These are phyloP conservation scores for Colletotrichum siamense DNA, from an alignment of 2,329 filamentous ascomycete genomes.

Conservation along the genomic window DNA sequence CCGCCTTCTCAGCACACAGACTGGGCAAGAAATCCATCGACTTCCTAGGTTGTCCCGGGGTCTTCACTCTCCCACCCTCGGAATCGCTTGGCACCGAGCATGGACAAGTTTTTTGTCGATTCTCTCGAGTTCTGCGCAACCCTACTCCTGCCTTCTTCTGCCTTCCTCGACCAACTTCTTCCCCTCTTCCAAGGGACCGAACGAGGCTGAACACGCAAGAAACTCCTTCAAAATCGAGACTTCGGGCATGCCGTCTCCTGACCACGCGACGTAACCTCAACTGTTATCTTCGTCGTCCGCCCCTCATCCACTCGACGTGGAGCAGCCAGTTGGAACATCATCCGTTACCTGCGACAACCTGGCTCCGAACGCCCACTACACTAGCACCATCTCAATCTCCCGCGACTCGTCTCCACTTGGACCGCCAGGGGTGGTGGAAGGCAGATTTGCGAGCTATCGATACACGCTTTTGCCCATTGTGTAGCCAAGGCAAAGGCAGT, in stretches of 20 bases:
- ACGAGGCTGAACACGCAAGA: background rate
- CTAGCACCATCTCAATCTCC: constrained; percentile 22
- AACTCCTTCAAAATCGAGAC: background rate
- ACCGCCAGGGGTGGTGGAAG: background rate
- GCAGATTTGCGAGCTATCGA: constrained; percentile 13
- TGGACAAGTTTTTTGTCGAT: background rate
- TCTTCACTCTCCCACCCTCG: background rate
- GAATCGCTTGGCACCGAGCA: constrained; percentile 2
- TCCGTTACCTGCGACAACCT: constrained; percentile 15
- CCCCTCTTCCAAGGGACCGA: background rate
- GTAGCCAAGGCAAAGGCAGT: background rate
- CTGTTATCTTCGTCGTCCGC: constrained; percentile 16
- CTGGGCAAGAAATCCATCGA: background rate
- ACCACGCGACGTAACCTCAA: constrained; percentile 11
- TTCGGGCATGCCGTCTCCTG: background rate
- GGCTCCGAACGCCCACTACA: constrained; percentile 6
- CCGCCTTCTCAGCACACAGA: background rate
- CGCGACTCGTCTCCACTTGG: constrained; percentile 14
- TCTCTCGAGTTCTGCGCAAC: background rate
- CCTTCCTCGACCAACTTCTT: background rate
- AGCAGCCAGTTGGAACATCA: constrained; percentile 14
- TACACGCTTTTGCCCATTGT: constrained; percentile 1
- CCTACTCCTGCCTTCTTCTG: background rate
- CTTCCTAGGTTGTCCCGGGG: background rate
- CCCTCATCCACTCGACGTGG: constrained; percentile 6